Evolutionary conservation across 2,329 filamentous ascomycete genomes (phyloP).

Genomic region (Arthrinium puccinioides): DNA sequence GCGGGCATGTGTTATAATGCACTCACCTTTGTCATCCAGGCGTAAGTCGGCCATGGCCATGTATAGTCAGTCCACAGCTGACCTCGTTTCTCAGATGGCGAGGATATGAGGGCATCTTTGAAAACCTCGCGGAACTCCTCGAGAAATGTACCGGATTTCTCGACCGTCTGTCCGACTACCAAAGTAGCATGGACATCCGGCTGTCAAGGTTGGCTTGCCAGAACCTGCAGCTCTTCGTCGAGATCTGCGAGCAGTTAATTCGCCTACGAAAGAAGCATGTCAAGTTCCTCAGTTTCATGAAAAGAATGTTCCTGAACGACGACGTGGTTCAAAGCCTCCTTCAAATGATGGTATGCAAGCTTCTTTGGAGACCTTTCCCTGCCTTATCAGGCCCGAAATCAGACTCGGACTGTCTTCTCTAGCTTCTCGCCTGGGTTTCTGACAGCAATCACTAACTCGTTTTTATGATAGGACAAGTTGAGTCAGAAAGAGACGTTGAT

Average conservation of each 20-base stretch:
- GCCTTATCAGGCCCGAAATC: no score
- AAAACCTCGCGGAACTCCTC: constrained; percentile 22
- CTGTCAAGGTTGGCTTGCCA: constrained; percentile 24
- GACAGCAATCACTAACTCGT: no score
- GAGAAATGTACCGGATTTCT: constrained; percentile 26
- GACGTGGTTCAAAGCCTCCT: constrained; percentile 24
- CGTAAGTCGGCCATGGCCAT: no score
- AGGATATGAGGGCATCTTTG: constrained; percentile 26
- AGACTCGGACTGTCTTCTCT: no score
- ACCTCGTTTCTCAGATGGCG: constrained; percentile 17
- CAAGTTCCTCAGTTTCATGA: constrained; percentile 20
- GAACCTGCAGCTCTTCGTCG: constrained; percentile 27
- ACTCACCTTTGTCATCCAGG: constrained; percentile 27
- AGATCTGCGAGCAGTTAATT: constrained; percentile 25
- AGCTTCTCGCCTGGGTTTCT: no score
- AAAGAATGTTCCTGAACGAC: constrained; percentile 27
- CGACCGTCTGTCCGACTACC: constrained; percentile 23
- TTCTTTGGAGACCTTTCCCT: no score
- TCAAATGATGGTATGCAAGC: constrained; percentile 22
- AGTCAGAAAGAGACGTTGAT: constrained; percentile 23
- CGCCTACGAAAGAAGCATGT: constrained; percentile 21
- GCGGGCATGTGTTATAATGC: constrained; percentile 26
- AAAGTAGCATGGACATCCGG: constrained; percentile 22
- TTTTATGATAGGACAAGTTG: no score
- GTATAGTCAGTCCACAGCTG: no score